Percentiles rank a stretch among this genome's conserved stretches.
phyloP scores from a whole-genome alignment of 148 eudicot genomes.

The Silene conica region DNA sequence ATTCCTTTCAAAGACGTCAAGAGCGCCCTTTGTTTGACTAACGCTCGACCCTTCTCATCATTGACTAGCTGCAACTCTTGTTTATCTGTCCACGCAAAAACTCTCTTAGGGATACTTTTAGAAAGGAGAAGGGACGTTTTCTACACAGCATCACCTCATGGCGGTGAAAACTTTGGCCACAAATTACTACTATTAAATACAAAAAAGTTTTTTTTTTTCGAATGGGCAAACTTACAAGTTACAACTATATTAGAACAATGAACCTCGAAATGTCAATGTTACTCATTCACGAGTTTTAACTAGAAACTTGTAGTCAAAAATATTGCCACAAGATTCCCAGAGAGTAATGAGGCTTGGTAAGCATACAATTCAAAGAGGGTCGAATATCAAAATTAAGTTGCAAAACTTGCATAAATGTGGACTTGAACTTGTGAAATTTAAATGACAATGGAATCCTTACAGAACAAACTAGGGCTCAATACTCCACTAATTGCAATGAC shows the following conservation, averaged over 20 bases:
- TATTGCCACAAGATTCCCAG: background rate
- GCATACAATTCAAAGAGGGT: background rate
- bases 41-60: background rate
- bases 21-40: background rate
- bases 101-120: background rate
- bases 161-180: background rate
- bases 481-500: no score
- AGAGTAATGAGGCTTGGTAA: background rate
- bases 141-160: background rate
- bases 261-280: background rate
- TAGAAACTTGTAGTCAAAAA: background rate
- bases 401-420: no score
- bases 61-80: constrained; percentile 1
- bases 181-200: background rate
- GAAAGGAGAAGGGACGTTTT: background rate
- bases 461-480: no score
- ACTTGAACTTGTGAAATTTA: background rate
- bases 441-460: no score
- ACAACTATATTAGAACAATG: background rate
- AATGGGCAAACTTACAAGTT: background rate
- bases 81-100: constrained; percentile 1
- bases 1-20: background rate
- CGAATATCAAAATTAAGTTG: no score
- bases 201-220: background rate
- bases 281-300: background rate